phyloP scores from a whole-genome alignment of 306 rosid genomes.

The Cucurbita maxima region DNA sequence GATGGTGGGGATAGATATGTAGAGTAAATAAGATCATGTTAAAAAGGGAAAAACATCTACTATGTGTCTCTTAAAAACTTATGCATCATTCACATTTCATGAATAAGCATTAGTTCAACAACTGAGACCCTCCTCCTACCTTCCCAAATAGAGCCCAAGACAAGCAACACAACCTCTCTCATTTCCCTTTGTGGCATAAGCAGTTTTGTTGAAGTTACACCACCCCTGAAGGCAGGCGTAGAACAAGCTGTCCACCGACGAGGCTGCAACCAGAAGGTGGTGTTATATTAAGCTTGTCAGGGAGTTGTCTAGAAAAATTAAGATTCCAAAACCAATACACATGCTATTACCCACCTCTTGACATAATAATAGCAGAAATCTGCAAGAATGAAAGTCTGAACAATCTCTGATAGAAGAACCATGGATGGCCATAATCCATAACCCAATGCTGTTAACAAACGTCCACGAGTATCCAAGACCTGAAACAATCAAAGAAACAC shows the following conservation, averaged over 20 bases:
- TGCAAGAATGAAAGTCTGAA: constrained; percentile 70
- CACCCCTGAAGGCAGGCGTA: constrained; percentile 64
- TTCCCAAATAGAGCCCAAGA: not conserved
- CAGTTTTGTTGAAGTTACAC: constrained; percentile 21
- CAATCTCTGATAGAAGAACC: constrained; percentile 60
- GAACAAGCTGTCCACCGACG: constrained; percentile 56
- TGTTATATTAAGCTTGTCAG: not conserved
- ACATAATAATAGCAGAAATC: constrained; percentile 75
- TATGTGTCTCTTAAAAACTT: not conserved
- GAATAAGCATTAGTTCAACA: not conserved
- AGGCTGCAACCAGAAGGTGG: constrained; percentile 29
- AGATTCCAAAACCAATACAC: not conserved
- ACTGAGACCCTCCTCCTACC: not conserved
- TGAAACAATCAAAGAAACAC: constrained; percentile 11
- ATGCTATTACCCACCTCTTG: constrained; percentile 29
- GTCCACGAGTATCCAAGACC: constrained; percentile 57
- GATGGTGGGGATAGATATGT: not conserved
- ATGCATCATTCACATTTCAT: constrained; percentile 4
- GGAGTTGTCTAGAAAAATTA: not conserved
- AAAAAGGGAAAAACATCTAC: not conserved
- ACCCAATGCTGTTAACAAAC: constrained; percentile 49
- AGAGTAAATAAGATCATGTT: not conserved
- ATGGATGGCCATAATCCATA: constrained; percentile 66
- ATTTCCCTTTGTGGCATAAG: not conserved
- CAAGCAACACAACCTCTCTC: not conserved